Base-by-base conservation (phyloP, 768 basidiomycete species). In the Pholiota molesta region DNA sequence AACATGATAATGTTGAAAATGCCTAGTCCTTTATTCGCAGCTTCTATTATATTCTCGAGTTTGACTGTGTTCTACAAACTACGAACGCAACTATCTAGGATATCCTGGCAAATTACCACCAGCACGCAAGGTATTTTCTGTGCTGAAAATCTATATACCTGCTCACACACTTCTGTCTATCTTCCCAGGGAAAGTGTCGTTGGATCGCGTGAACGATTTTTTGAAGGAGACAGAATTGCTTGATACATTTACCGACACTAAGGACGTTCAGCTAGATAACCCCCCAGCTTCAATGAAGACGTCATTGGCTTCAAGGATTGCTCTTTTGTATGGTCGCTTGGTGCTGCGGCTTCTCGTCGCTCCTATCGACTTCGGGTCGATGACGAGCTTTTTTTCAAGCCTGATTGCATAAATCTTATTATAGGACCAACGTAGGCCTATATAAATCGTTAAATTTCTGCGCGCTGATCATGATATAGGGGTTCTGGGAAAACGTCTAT, bases 11-110 rank as follows among this genome's bases (percentile, higher is more conserved):
- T 44, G 14, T 23, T 60, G n/a, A 26, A 44, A 40, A 35, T 28
- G 21, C 35, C 14, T 11, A 37, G 35, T 13, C 10, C 35, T 37
- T 37, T 13, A 49, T 6, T 31, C 58, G 49, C 23, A 68, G 79
- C 80, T 9, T 77, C 80, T 3, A 74, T 71, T n/a, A 82, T 84
- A 10, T 83, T 83, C 68, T 80, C 80, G 7, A 82, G 81, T 52
- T 80, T 86, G 75, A 71, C 81, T 55, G 86, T 90, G 21, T 91
- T 92, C 68, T 82, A 86, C 53, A 77, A 85, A 65, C 71, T 92
- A 39, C 80, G 85, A 31, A 76, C 77, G 9, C 83, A 86, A 57
- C 70, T 87, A 35, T 74, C 75, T 71, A 77, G 72, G 66, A 66
- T 72, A 1, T 73, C 76, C 17, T 71, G 66, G 39, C 64, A 69